Evolutionary conservation across 345 rosid species (phyloP).

Genomic region (Microcos paniculata): DNA sequence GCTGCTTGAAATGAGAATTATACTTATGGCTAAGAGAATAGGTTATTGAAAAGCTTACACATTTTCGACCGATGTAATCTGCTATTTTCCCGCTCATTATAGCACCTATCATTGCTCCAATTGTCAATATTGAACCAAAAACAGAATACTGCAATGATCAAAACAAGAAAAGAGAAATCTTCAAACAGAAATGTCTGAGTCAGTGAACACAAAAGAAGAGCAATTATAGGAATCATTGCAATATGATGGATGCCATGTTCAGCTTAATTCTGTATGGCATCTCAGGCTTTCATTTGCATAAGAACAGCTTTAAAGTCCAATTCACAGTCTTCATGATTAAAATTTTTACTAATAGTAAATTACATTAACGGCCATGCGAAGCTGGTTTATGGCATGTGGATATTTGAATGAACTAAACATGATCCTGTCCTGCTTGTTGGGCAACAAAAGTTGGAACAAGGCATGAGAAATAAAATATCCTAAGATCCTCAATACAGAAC

Average conservation of each 20-base stretch:
- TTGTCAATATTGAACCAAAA: conserved; percentile 72
- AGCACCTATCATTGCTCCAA: conserved; percentile 89
- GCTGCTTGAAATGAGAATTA: not conserved
- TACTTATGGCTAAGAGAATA: not conserved
- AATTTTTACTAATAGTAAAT: no score
- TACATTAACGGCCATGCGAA: no score
- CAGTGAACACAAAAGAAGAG: not conserved
- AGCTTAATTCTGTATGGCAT: not conserved
- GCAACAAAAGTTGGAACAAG: no score
- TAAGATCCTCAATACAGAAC: no score
- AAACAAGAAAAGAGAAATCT: not conserved
- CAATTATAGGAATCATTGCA: not conserved
- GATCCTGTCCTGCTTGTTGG: not conserved
- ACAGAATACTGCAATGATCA: conserved; percentile 58
- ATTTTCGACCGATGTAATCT: conserved; percentile 67
- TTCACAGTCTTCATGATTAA: not conserved
- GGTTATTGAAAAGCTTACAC: conserved; percentile 36
- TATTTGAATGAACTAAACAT: not conserved
- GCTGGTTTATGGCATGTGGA: not conserved
- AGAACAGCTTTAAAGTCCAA: not conserved
- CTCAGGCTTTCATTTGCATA: not conserved
- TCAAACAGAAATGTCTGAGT: not conserved
- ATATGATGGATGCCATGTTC: not conserved
- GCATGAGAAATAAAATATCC: no score
- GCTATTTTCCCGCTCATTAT: conserved; percentile 65